A percentile compares a stretch with the other conserved stretches of the same genome.
phyloP scores from a whole-genome alignment of 805 yeast genomes.

The Sugiyamaella americana region DNA sequence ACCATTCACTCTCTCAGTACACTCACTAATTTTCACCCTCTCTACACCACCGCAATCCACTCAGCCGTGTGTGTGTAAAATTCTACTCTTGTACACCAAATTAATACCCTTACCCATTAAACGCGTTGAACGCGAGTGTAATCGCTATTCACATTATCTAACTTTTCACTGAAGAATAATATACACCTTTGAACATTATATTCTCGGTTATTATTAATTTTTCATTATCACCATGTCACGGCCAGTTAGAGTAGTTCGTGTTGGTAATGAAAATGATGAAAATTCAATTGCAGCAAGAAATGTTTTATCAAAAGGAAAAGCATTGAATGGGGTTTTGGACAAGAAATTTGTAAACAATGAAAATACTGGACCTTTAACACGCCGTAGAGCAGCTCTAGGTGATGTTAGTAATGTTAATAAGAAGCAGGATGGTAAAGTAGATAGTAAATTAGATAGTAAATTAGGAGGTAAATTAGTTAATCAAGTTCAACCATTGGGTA shows the following conservation, averaged over 20 bases:
- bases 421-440: not conserved
- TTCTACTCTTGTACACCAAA: not conserved
- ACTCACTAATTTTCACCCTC: too few relatives aligned
- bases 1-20: too few relatives aligned
- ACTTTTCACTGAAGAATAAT: not conserved
- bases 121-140: not conserved
- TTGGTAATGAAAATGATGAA: not conserved
- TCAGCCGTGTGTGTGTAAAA: not conserved
- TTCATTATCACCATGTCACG: not conserved
- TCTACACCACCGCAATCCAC: not conserved
- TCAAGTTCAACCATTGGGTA: not conserved
- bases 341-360: too few relatives aligned
- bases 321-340: not conserved
- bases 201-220: not conserved
- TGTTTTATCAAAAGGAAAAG: not conserved
- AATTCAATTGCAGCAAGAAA: not conserved
- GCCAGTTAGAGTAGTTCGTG: not conserved
- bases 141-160: not conserved
- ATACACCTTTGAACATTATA: not conserved
- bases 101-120: too few relatives aligned
- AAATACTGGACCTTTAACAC: conserved; percentile 10
- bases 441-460: not conserved
- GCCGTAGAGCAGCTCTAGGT: conserved; percentile 32
- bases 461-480: not conserved
- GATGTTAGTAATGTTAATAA: conserved; percentile 31